phyloP scores from a whole-genome alignment of 805 yeast species.

The Ogataea henricii region DNA sequence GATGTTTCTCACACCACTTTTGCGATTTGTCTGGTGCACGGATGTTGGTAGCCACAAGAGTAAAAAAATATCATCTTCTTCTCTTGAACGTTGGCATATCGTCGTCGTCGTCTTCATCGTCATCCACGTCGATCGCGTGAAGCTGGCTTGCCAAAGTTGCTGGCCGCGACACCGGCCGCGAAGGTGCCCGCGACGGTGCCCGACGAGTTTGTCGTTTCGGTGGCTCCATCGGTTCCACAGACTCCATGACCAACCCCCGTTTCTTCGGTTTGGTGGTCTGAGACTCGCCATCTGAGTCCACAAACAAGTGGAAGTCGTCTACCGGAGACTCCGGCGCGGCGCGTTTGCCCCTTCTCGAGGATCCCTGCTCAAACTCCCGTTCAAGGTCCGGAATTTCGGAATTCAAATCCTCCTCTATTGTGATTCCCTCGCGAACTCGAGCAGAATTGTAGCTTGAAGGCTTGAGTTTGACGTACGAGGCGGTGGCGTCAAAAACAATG shows the following conservation, averaged over 20 bases:
- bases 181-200: background rate
- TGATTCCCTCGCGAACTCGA: slow-evolving; percentile 14
- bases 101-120: slow-evolving; percentile 28
- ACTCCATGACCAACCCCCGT: too few species aligned
- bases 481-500: slow-evolving; percentile 24
- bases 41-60: background rate
- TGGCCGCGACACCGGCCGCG: background rate
- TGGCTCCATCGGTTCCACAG: too few species aligned
- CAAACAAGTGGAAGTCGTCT: background rate
- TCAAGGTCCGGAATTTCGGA: slow-evolving; percentile 21
- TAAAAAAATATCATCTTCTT: slow-evolving; percentile 14
- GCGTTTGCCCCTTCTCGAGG: slow-evolving; percentile 5
- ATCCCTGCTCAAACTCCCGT: slow-evolving; percentile 13
- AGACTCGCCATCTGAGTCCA: background rate
- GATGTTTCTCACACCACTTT: too few species aligned
- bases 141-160: background rate
- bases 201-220: too few species aligned
- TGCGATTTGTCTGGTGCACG: slow-evolving; percentile 2
- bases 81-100: slow-evolving; percentile 33
- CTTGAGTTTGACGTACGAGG: slow-evolving; percentile 16
- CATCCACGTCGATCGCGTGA: background rate
- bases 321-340: background rate
- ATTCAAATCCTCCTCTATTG: slow-evolving; percentile 7
- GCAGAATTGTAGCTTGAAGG: slow-evolving; percentile 18
- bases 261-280: background rate